These are phyloP conservation scores for Ophiosphaerella herpotricha DNA, from an alignment of 2,329 filamentous ascomycete species.

Conservation along the genomic window DNA sequence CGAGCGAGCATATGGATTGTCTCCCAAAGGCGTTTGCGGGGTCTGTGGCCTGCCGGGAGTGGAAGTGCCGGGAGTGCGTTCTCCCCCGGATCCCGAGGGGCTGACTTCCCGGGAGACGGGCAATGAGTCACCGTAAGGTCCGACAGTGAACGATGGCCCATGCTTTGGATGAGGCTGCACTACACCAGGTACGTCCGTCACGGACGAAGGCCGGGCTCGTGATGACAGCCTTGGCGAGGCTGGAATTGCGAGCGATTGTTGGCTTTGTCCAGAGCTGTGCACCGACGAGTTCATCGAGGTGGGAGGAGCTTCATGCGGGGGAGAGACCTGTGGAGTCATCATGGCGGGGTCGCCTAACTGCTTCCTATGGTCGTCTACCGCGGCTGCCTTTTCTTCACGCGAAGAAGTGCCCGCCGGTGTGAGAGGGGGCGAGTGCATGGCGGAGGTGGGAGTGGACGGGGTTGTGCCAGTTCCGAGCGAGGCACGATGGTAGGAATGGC, in stretches of 20 bases:
- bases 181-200: slow-evolving; percentile 49
- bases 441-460: slow-evolving; percentile 68
- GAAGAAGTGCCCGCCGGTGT: slow-evolving; percentile 80
- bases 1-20: slow-evolving; percentile 86
- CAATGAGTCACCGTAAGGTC: slow-evolving; percentile 59
- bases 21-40: slow-evolving; percentile 77
- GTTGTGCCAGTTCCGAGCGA: slow-evolving; percentile 70
- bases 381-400: slow-evolving; percentile 53
- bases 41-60: slow-evolving; percentile 61
- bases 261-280: slow-evolving; percentile 23
- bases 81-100: slow-evolving; percentile 63
- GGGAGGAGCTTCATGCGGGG: slow-evolving; percentile 60
- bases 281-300: slow-evolving; percentile 45
- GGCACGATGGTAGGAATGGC: slow-evolving; percentile 54
- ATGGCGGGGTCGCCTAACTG: slow-evolving; percentile 53
- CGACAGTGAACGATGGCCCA: slow-evolving; percentile 60
- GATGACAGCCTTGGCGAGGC: slow-evolving; percentile 36
- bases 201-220: slow-evolving; percentile 48
- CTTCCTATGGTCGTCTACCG: slow-evolving; percentile 42
- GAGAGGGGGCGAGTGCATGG: slow-evolving; percentile 84
- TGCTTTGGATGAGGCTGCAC: slow-evolving; percentile 55
- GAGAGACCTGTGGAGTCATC: slow-evolving; percentile 61
- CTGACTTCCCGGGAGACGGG: slow-evolving; percentile 62
- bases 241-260: slow-evolving; percentile 28
- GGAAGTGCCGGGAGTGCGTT: slow-evolving; percentile 54